These are phyloP conservation scores for Geotrichum candidum DNA, from an alignment of 1,139 yeast species.

Conservation along the genomic window DNA sequence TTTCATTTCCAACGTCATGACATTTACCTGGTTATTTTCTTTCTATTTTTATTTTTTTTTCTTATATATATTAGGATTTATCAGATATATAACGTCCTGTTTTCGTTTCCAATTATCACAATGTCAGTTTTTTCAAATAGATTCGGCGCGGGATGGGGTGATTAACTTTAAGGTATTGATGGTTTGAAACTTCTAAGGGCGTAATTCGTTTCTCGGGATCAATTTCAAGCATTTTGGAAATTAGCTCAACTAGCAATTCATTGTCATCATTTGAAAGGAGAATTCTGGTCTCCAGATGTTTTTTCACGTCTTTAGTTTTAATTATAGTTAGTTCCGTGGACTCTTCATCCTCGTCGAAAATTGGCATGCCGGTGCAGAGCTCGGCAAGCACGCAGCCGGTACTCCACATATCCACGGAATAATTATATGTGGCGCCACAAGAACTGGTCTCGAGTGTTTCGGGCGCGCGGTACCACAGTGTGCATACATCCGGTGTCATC, in stretches of 20 bases:
- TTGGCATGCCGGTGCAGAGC: slow-evolving; percentile 8
- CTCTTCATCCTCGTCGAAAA: slow-evolving; percentile 9
- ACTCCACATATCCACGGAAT: slow-evolving; percentile 75
- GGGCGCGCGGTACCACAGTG: slow-evolving; percentile 77
- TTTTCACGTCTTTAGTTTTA: slow-evolving; percentile 73
- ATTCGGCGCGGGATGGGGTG: not conserved
- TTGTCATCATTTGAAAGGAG: slow-evolving; percentile 74
- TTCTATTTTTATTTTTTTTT: not conserved
- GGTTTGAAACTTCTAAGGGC: slow-evolving; percentile 86
- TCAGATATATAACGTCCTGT: not conserved
- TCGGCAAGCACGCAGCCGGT: slow-evolving; percentile 48
- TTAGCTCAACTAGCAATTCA: slow-evolving; percentile 47
- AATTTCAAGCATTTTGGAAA: slow-evolving; percentile 74
- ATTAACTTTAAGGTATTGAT: slow-evolving; percentile 64
- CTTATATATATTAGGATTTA: not conserved
- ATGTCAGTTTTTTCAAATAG: not conserved
- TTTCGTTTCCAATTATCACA: not conserved
- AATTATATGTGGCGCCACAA: slow-evolving; percentile 57
- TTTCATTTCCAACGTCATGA: not conserved
- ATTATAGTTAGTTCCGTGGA: slow-evolving; percentile 6
- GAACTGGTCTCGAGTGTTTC: slow-evolving; percentile 48
- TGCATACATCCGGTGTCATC: slow-evolving; percentile 52
- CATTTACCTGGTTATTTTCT: not conserved
- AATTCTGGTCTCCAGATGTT: slow-evolving; percentile 95
- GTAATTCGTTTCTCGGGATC: slow-evolving; percentile 86